Evolutionary conservation across 140 eudicot species (phyloP), one percentile per base, ranked within the genome.

Genomic region (Flaveria floridana): DNA sequence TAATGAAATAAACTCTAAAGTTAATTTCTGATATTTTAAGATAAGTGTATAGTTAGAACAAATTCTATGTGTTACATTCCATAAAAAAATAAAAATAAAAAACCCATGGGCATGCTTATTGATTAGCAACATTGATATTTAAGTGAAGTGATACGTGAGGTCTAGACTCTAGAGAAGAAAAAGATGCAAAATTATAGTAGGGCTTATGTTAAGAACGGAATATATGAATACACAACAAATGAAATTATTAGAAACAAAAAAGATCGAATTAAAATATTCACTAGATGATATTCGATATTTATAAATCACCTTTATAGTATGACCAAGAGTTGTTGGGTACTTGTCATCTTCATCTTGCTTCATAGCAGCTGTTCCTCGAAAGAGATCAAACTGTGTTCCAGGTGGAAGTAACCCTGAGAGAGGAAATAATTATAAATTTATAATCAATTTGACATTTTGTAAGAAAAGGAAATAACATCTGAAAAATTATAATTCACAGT

Each of bases 281-380:
- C 62, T 30, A 20, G 64, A 37, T 16, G 6, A 70, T 0, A 52
- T 34, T 7, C 15, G 11, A 59, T 25, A 59, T 26, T 21, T 28
- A 4, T 72, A 61, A 16, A 68, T 53, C 57, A 89, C 97, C 91
- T 90, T 94, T 11, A 94, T 94, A 66, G 96, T 94, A 82, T 90
- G 97, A 55, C 82, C 84, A 46, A 90, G 89, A 73, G 85, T 88
- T 39, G 97, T 94, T 52, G 99, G 96, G 76, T 85, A 81, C 87
- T 77, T 88, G 75, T 94, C 99, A 25, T 94, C 99, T 64, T 85
- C 96, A 81, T 94, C 97, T 85, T 94, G 99, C 72, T 94, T 94
- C 99, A 94, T 90, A 65, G 99, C 96, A 82, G 99, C 99, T 51
- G 97, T 88, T 72, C 99, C 97, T 82, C 99, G 71, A 81, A 94